Conservation (phyloP, 371 early-diverging fungal genomes). For the Rhizopus sp. region DNA sequence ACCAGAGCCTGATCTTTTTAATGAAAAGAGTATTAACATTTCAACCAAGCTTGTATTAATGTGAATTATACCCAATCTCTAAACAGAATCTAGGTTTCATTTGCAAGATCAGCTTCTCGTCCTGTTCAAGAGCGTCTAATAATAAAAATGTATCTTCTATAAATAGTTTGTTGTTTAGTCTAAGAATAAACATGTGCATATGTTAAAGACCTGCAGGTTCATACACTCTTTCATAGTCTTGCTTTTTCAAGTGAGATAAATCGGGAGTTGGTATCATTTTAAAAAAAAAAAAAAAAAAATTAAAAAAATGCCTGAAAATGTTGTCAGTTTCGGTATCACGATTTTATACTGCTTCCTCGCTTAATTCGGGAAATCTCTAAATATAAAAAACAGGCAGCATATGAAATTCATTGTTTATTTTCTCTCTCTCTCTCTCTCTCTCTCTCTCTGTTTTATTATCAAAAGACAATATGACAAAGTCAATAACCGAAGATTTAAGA, state of each 20-base stretch:
- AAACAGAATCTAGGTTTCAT: slow-evolving; percentile 70
- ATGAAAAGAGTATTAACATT: not conserved
- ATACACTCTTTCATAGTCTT: slow-evolving; percentile 75
- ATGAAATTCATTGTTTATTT: not conserved
- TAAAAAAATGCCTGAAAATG: slow-evolving; percentile 8
- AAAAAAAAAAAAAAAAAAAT: slow-evolving; percentile 7
- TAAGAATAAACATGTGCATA: not conserved
- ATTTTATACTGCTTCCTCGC: not conserved
- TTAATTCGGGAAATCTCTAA: not conserved
- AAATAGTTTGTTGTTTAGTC: not conserved
- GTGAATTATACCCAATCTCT: slow-evolving; percentile 75
- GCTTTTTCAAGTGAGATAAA: slow-evolving; percentile 67
- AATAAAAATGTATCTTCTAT: slow-evolving; percentile 92
- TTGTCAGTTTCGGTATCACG: not conserved
- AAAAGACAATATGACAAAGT: slow-evolving; percentile 1
- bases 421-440: slow-evolving; percentile 16
- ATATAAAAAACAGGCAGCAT: not conserved
- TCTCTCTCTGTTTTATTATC: not conserved
- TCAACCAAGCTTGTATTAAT: not conserved
- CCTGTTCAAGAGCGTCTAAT: slow-evolving; percentile 89
- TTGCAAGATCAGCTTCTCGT: slow-evolving; percentile 53
- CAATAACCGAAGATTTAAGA: slow-evolving; percentile 32
- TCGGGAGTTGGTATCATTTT: slow-evolving; percentile 77
- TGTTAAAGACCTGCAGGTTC: slow-evolving; percentile 79
- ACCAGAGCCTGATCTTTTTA: slow-evolving; percentile 83